phyloP scores from a whole-genome alignment of 495 filamentous ascomycete genomes.

The Xylaria castorea region DNA sequence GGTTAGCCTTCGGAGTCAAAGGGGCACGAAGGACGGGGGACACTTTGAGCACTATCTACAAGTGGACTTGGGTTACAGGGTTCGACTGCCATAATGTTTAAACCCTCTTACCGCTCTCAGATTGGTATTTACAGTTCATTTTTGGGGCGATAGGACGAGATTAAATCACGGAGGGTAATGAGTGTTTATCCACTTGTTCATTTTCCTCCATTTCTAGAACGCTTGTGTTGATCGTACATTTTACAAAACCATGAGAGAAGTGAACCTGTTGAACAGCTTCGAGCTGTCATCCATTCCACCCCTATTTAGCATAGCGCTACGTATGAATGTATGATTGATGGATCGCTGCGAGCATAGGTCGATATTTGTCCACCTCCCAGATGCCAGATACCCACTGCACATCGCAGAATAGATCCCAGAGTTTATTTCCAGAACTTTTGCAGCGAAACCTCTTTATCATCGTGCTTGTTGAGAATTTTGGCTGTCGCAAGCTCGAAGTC shows the following conservation, averaged over 20 bases:
- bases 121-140: not conserved
- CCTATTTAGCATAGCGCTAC: not conserved
- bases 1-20: too few species aligned
- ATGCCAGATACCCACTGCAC: not conserved
- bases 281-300: not conserved
- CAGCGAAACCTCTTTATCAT: slow-evolving; percentile 90
- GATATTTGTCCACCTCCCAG: not conserved
- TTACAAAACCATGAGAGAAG: slow-evolving; percentile 18
- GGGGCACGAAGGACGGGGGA: too few species aligned
- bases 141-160: not conserved
- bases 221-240: slow-evolving; percentile 35
- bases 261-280: not conserved
- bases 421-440: slow-evolving; percentile 91
- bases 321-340: slow-evolving; percentile 1
- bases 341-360: not conserved
- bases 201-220: slow-evolving; percentile 8
- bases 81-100: not conserved
- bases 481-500: slow-evolving; percentile 98
- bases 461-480: slow-evolving; percentile 99
- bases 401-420: not conserved
- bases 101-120: not conserved
- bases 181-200: not conserved
- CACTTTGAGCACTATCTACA: too few species aligned
- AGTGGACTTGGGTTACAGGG: too few species aligned
- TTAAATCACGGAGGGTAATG: not conserved